Conservation (phyloP, 1,139 yeast species). For the Candida sp. region DNA sequence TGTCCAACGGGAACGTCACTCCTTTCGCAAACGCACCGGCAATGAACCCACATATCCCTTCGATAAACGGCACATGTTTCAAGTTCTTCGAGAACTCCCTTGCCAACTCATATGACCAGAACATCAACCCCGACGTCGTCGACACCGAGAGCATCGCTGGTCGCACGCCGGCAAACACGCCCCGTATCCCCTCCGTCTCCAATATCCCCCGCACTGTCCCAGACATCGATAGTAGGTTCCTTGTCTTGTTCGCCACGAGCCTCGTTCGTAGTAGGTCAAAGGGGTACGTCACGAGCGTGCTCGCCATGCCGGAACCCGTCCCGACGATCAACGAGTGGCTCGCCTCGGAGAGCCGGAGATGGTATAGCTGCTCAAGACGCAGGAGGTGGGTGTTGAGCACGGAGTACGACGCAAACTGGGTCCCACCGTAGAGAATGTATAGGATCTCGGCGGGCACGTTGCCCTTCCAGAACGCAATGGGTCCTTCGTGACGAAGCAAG, state of each 20-base stretch:
- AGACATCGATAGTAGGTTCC: conserved; percentile 50
- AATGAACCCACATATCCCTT: conserved; percentile 69
- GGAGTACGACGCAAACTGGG: conserved; percentile 80
- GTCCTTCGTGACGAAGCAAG: conserved; percentile 41
- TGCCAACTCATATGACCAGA: conserved; percentile 64
- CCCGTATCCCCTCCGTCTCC: conserved; percentile 52
- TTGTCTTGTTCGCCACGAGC: conserved; percentile 61
- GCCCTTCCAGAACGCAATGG: conserved; percentile 85
- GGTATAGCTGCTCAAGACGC: conserved; percentile 25
- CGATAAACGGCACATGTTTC: conserved; percentile 49
- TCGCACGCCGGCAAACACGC: conserved; percentile 65
- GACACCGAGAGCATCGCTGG: conserved; percentile 71
- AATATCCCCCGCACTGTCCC: conserved; percentile 47
- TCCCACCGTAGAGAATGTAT: conserved; percentile 85
- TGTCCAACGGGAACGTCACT: conserved; percentile 83
- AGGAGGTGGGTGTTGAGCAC: conserved; percentile 49
- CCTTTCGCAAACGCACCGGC: conserved; percentile 83
- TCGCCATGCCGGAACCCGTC: conserved; percentile 72
- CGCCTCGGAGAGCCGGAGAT: conserved; percentile 34
- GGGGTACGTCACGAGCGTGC: conserved; percentile 83
- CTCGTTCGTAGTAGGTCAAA: conserved; percentile 87
- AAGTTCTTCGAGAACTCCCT: conserved; percentile 30
- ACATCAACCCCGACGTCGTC: conserved; percentile 69
- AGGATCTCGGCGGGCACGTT: conserved; percentile 90
- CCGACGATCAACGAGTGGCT: conserved; percentile 70